phyloP scores from a whole-genome alignment of 768 basidiomycete species.

The Mrakia gelida region DNA sequence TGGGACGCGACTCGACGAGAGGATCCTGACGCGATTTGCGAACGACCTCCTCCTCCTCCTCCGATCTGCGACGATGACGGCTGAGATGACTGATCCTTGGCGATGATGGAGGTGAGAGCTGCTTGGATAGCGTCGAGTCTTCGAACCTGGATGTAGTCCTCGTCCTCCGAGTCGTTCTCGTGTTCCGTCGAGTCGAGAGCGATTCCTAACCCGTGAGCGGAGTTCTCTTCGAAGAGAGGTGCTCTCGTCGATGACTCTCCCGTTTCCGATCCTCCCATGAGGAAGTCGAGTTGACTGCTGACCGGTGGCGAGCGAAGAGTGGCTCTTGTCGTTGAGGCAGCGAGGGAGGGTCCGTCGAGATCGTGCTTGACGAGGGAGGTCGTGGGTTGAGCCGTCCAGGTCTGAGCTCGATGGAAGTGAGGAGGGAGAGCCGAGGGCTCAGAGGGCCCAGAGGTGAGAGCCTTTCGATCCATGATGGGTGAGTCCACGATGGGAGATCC shows the following conservation, averaged over 20 bases:
- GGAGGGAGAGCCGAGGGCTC: neutral
- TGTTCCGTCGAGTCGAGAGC: conserved; percentile 5
- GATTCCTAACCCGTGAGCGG: neutral
- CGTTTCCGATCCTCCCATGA: conserved; percentile 51
- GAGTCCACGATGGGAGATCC: neutral
- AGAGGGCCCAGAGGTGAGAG: neutral
- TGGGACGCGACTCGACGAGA: conserved; percentile 1
- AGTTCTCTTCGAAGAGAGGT: conserved; percentile 46
- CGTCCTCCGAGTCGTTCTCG: conserved; percentile 34
- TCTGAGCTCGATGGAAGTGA: conserved; percentile 14
- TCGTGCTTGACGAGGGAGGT: neutral
- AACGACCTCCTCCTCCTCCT: conserved; percentile 10
- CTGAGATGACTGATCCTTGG: conserved; percentile 47
- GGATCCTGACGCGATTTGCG: neutral
- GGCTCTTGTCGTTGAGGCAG: neutral
- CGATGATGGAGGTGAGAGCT: conserved; percentile 92
- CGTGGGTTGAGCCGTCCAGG: conserved; percentile 9
- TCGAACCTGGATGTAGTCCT: conserved; percentile 65
- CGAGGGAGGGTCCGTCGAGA: neutral
- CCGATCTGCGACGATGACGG: neutral
- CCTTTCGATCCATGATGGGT: neutral
- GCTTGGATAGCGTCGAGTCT: conserved; percentile 96
- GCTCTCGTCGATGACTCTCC: conserved; percentile 66
- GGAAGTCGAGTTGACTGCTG: conserved; percentile 28
- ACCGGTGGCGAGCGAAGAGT: conserved; percentile 5